Evolutionary conservation across 2,329 filamentous ascomycete genomes (phyloP), one percentile per base, ranked within the genome.

Genomic region (Trichoderma polysporum): DNA sequence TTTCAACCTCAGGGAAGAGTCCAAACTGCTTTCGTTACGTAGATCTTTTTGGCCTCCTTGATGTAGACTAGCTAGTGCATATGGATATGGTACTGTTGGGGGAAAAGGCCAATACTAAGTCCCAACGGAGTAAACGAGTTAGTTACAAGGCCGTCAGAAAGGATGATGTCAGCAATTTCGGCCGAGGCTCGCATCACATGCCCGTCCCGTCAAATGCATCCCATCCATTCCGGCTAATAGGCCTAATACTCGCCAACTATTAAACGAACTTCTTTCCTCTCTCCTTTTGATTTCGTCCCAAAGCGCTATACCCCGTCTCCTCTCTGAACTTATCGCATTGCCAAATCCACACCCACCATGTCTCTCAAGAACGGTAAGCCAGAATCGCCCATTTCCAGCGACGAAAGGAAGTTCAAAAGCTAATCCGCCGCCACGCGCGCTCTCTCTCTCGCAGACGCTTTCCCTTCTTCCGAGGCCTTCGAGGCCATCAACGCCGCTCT

Each of bases 381-480:
- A 45, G 45, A 50, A 9, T 17, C 45, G 27, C 6, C 27, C 25
- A 22, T 19, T 10, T 15, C 13, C 17, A 27, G 19, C 6, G 17
- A 22, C 33, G 8, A 15, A 29, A 59, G 29, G 2, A 27, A 62
- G 63, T 31, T 66, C 53, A 50, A 41, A 29, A 35, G 37, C 60
- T 64, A 35, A 64, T 45, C 8, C 5, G 39, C 19, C 13, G 31
- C 31, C 49, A 8, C 22, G 33, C 47, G 25, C 45, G 15, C 58
- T 25, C 19, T 25, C 15, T 22, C 22, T n/a, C 39, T 3, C n/a
- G 7, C 69, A 93, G 91, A 88, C 80, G 89, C 89, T 72, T 97
- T 97, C 82, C 94, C 95, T 71, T 88, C 94, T 76, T 98, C 95
- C 68, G 89, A 82, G 71, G 93, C 94, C 73, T 99, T 99, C 80